Evolutionary conservation across 352 stramenopile species (phyloP), one percentile per base, ranked within the genome.

Genomic region (Pythium brachiatum): DNA sequence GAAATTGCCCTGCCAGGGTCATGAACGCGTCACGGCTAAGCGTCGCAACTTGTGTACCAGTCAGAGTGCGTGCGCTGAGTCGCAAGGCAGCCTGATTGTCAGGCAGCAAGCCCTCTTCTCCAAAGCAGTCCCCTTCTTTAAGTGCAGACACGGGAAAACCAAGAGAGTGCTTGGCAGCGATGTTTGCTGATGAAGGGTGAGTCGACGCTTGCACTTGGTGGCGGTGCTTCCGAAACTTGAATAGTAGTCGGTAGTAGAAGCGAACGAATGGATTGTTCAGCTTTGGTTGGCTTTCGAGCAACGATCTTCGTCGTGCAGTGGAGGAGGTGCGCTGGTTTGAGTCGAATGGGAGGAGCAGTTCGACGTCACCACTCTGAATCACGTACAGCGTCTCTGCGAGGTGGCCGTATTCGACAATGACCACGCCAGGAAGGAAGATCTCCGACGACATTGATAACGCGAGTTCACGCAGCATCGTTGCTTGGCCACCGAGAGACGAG

Each of bases 41-140:
- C 18, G 27, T 53, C 1, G 53, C 60, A 1, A 68, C 39, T 38
- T 68, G 60, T 5, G 60, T 58, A 16, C 60, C 53, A 9, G 60
- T 62, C 21, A 68, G 20, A 11, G 53, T 60, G 5, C 60, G 53
- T 18, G 53, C 60, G 11, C 60, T 68, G 21, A 63, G 81, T 53
- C 53, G 60, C 1, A 68, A 32, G 0, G 53, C 43, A 12, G 53
- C 41, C 12, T 53, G 53, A 9, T 62, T 48, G 16, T 62, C 51
- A 7, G 60, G 39, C 2, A 62, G 8, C 1, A 68, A 21, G 0
- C 62, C 76, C 84, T 90, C 81, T 55, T 87, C 73, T 11, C 81
- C 81, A 32, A 90, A 88, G 54, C 72, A 87, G 31, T 90, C 75
- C 29, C 76, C 67, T 48, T 74, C 64, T 41, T 78, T 79, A 3